Base-by-base conservation (phyloP, 1,284 basidiomycete species). In the Blastosporella zonata region DNA sequence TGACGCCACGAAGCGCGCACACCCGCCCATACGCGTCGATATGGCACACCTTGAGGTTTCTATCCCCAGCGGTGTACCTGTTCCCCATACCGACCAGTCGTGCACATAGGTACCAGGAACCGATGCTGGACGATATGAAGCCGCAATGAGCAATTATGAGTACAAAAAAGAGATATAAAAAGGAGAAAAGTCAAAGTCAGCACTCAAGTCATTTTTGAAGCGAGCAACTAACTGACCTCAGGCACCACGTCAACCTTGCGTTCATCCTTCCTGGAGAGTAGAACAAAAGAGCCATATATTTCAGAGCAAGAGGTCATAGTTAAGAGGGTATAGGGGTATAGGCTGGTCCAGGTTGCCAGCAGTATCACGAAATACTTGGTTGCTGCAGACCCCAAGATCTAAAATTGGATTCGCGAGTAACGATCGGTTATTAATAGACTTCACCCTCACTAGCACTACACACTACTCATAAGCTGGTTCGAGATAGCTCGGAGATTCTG, bases 1-100 rank as follows among this genome's bases (percentile, higher is more conserved):
- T 95, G 22, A 89, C 90, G 3, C 92, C 92, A 49, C 90, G 73
- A 41, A 93, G 70, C 47, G 73, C 75, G 58, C 92, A 85, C 6
- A 93, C 82, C 41, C 92, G 78, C 5, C 89, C 90, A 55, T 82
- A 78, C 1, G 68, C 68, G 63, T 95, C 93, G 5, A 92, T 68
- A 62, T 94, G 80, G 13, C 85, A 72, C 0, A 89, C 91, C 52
- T n/a, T n/a, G n/a, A n/a, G n/a, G n/a, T n/a, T n/a, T 79, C 77
- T 0, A 74, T 69, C 33, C 66, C 65, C 13, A 91, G 59, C n/a
- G 64, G 65, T 12, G 79, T 79, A 9, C 81, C 82, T 0, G 82
- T 83, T n/a, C 75, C 76, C 28, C 64, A 50, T 13, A 53, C 55
- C 1, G 85, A 82, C 87, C 85, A 90, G 61, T 89, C 82, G 53